A percentile compares a stretch with the other conserved stretches of the same genome.
Evolutionary conservation across 176 grass and related monocot species (phyloP).

Genomic region (Avena atlantica): DNA sequence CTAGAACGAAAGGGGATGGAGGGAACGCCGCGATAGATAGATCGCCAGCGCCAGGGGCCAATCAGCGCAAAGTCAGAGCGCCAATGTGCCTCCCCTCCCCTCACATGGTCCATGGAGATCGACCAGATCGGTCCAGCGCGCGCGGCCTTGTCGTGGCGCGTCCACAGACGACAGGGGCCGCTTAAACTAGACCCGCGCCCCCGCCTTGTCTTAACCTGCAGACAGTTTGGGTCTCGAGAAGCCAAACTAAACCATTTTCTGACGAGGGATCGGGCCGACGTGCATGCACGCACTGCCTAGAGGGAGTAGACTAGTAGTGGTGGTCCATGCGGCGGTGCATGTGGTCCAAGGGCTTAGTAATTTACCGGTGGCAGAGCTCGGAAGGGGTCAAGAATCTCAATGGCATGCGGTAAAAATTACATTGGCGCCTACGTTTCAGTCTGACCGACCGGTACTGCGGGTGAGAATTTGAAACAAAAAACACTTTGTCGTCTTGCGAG

Average conservation of each 20-base stretch:
- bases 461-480: neutral
- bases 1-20: conserved; percentile 1
- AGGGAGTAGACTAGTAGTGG: neutral
- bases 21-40: neutral
- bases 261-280: neutral
- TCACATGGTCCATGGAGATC: conserved; percentile 9
- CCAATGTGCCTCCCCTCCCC: neutral
- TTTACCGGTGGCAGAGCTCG: neutral
- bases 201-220: conserved; percentile 35
- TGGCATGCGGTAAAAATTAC: too few species aligned
- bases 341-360: neutral
- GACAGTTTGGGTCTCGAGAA: conserved; percentile 49
- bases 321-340: neutral
- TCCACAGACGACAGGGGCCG: conserved; percentile 12
- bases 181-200: neutral
- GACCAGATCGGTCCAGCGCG: neutral
- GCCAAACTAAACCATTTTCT: conserved; percentile 5
- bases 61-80: conserved; percentile 47
- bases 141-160: conserved; percentile 25
- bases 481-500: neutral
- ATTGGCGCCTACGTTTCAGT: too few species aligned
- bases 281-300: conserved; percentile 8
- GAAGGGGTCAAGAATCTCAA: too few species aligned
- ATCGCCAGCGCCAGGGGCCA: conserved; percentile 7
- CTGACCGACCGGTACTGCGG: too few species aligned